Base-by-base conservation (phyloP, 2,329 filamentous ascomycete species). In the Bipolaris bicolor region DNA sequence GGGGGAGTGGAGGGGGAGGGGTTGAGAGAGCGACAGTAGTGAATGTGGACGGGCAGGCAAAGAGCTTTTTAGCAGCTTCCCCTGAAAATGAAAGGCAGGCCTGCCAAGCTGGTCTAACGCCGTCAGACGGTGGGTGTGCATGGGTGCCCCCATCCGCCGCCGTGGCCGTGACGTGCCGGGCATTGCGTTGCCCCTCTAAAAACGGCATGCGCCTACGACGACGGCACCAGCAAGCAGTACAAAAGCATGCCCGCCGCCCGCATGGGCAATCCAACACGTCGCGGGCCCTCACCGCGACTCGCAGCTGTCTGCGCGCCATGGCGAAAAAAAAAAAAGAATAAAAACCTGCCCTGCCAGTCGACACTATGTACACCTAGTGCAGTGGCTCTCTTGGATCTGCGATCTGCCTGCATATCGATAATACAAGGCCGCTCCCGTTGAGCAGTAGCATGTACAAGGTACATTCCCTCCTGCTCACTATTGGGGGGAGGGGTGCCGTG, bases 61-160 rank as follows among this genome's bases (percentile, higher is more conserved):
- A 62, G 63, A 63, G 63, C 64, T 63, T 72, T 72, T 72, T 62
- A 68, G 63, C 52, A 69, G 62, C 58, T 70, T 65, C 67, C 67
- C 67, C 67, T 70, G 67, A 70, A 68, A 68, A 66, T 65, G 60
- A 65, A 61, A 69, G 62, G 61, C 58, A 61, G 55, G 50, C 49
- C 46, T 55, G 65, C 66, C 67, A 69, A 69, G 66, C 61, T 61
- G 49, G 58, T 56, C 63, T 69, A 70, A 67, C 52, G 65, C 62
- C 43, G 62, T 65, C 57, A 62, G 46, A 49, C 34, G 58, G 57
- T 59, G 51, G 56, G 60, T 50, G 49, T 44, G 63, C 67, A 68
- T 66, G 65, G 67, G 59, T 67, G 58, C 13, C 20, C 58, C 58
- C 64, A 60, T 66, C 63, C 63, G 62, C 61, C 62, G 60, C 58